Percentiles rank a stretch among this genome's conserved stretches.
phyloP scores from a whole-genome alignment of 257 asterid species.

The Petrea volubilis region DNA sequence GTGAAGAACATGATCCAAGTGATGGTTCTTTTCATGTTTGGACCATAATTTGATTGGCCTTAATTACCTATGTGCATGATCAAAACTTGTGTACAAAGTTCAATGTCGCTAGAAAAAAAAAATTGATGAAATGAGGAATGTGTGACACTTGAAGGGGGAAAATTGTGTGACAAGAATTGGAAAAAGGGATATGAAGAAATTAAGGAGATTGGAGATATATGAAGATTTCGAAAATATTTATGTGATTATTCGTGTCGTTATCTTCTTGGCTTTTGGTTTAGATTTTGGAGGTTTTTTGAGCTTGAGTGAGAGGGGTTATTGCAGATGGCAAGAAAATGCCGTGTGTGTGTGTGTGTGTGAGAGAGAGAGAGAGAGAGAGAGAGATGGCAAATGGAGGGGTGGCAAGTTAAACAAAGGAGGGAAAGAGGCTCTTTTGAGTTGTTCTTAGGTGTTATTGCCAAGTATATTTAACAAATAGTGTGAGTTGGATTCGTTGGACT shows the following conservation, averaged over 20 bases:
- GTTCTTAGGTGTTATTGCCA: conserved; percentile 45
- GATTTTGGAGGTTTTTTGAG: conserved; percentile 40
- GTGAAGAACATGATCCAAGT: conserved; percentile 30
- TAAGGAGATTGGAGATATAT: conserved; percentile 6
- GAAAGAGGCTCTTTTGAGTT: conserved; percentile 55
- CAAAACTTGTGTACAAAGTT: conserved; percentile 11
- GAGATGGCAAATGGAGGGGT: conserved; percentile 34
- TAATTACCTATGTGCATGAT: background rate
- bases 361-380: conserved; percentile 10
- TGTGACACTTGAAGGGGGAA: background rate
- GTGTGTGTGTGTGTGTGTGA: conserved; percentile 20
- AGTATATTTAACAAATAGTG: conserved; percentile 38
- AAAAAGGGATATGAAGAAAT: conserved; percentile 13
- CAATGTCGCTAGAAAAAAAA: background rate
- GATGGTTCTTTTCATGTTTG: conserved; percentile 16
- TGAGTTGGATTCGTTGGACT: conserved; percentile 53
- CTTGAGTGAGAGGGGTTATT: conserved; percentile 26
- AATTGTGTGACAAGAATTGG: background rate
- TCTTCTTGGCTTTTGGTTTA: conserved; percentile 33
- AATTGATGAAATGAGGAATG: background rate
- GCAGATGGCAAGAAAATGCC: conserved; percentile 30
- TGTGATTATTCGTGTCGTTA: conserved; percentile 19
- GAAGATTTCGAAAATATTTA: conserved; percentile 23
- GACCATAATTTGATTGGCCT: too few species aligned
- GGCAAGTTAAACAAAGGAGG: conserved; percentile 28